Percentiles rank a stretch among this genome's conserved stretches.
Evolutionary conservation across 78 protist genomes (phyloP).

Genomic region (Guillardia theta): DNA sequence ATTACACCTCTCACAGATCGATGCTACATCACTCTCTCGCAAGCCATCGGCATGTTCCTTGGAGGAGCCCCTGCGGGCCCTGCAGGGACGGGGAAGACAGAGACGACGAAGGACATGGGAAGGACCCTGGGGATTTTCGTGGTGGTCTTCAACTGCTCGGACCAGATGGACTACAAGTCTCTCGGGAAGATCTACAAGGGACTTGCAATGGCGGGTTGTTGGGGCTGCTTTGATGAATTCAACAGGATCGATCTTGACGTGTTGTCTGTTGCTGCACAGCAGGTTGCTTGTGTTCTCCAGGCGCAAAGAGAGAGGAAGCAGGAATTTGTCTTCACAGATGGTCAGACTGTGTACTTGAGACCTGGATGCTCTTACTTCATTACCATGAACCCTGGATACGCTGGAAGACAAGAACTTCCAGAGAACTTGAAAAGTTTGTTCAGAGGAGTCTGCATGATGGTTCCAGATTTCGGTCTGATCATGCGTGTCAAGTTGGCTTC

Average conservation of each 20-base stretch:
- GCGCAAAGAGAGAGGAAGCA: constrained; percentile 63
- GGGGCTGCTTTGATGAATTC: constrained; percentile 94
- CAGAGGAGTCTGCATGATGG: constrained; percentile 92
- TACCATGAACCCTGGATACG: constrained; percentile 95
- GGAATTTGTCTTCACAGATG: constrained; percentile 76
- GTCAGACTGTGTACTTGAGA: constrained; percentile 41
- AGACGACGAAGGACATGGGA: constrained; percentile 90
- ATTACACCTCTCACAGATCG: constrained; percentile 92
- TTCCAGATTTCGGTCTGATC: constrained; percentile 83
- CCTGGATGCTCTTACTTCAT: constrained; percentile 73
- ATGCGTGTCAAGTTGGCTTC: constrained; percentile 82
- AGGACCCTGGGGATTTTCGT: constrained; percentile 74
- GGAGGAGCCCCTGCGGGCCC: constrained; percentile 95
- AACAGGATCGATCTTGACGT: constrained; percentile 86
- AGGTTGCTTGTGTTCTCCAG: constrained; percentile 66
- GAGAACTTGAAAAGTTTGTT: constrained; percentile 87
- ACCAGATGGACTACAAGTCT: constrained; percentile 73
- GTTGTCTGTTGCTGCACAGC: constrained; percentile 92
- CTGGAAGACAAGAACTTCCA: constrained; percentile 93
- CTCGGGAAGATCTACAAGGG: constrained; percentile 85
- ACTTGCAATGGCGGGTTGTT: constrained; percentile 79
- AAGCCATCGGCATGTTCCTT: constrained; percentile 75
- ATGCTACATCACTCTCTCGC: constrained; percentile 85
- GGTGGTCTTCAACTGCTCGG: constrained; percentile 87
- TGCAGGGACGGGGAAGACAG: constrained; percentile 95